Evolutionary conservation across 805 yeast genomes (phyloP).

Genomic region (Myxozyma melibiosi): DNA sequence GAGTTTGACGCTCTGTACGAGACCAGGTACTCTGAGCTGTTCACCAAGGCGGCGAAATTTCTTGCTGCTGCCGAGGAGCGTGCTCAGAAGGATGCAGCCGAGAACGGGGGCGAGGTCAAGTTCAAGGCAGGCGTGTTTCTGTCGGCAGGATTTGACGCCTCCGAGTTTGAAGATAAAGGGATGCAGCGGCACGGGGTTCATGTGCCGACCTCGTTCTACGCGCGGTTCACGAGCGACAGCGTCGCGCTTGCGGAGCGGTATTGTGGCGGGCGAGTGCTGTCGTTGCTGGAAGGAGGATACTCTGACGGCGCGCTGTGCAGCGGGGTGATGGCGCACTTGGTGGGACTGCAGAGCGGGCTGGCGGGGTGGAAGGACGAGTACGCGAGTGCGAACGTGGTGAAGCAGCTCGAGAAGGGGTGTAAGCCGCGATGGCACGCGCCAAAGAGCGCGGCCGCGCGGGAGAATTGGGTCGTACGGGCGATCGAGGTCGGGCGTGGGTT

Average conservation of each 20-base stretch:
- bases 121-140: constrained; percentile 65
- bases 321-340: constrained; percentile 76
- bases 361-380: constrained; percentile 21
- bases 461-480: constrained; percentile 35
- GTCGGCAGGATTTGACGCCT: constrained; percentile 88
- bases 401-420: constrained; percentile 26
- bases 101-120: constrained; percentile 39
- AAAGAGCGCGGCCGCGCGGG: constrained; percentile 10
- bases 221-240: constrained; percentile 71
- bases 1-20: constrained; percentile 68
- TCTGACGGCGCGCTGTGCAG: constrained; percentile 79
- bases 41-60: constrained; percentile 68
- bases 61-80: constrained; percentile 41
- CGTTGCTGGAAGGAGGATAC: constrained; percentile 83
- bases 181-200: constrained; percentile 85
- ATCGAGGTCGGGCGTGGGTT: constrained; percentile 41
- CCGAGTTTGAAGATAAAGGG: constrained; percentile 75
- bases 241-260: constrained; percentile 67
- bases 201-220: constrained; percentile 79
- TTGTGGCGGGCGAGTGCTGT: constrained; percentile 61
- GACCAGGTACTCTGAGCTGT: constrained; percentile 59
- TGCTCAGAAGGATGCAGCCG: constrained; percentile 36
- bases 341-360: constrained; percentile 56
- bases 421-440: constrained; percentile 22
- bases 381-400: constrained; percentile 2